These are phyloP conservation scores for Ophiocordyceps robertsii DNA, from an alignment of 2,329 filamentous ascomycete genomes.

Conservation along the genomic window DNA sequence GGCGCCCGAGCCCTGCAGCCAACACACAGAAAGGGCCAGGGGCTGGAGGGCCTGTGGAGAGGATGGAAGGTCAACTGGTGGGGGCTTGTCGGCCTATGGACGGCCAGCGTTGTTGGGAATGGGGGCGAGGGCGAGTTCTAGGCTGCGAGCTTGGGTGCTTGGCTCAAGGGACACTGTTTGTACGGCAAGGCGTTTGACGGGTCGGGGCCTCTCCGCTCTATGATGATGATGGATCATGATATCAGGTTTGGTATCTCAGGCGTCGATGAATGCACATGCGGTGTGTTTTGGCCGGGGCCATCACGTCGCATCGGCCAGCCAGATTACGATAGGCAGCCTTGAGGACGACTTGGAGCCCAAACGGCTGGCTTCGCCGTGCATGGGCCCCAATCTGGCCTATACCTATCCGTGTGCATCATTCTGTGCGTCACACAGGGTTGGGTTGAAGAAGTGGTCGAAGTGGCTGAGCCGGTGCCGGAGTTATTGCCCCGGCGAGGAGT, in stretches of 20 bases:
- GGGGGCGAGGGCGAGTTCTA: conserved; percentile 49
- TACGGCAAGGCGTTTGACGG: conserved; percentile 18
- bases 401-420: too few species aligned
- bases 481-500: too few species aligned
- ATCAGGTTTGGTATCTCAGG: conserved; percentile 4
- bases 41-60: conserved; percentile 53
- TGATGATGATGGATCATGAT: conserved; percentile 23
- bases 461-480: too few species aligned
- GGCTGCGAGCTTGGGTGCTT: conserved; percentile 7
- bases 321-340: too few species aligned
- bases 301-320: too few species aligned
- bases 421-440: too few species aligned
- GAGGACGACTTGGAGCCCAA: too few species aligned
- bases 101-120: conserved; percentile 48
- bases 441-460: too few species aligned
- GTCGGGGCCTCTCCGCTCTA: conserved; percentile 21
- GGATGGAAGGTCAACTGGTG: conserved; percentile 71
- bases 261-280: too few species aligned
- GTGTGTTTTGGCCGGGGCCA: too few species aligned
- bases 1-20: conserved; percentile 16
- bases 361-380: too few species aligned
- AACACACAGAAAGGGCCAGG: conserved; percentile 46
- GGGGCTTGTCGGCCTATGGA: conserved; percentile 64
- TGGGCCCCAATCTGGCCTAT: too few species aligned
- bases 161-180: conserved; percentile 11